phyloP scores from a whole-genome alignment of 768 basidiomycete species.

The Tulasnella calospora region DNA sequence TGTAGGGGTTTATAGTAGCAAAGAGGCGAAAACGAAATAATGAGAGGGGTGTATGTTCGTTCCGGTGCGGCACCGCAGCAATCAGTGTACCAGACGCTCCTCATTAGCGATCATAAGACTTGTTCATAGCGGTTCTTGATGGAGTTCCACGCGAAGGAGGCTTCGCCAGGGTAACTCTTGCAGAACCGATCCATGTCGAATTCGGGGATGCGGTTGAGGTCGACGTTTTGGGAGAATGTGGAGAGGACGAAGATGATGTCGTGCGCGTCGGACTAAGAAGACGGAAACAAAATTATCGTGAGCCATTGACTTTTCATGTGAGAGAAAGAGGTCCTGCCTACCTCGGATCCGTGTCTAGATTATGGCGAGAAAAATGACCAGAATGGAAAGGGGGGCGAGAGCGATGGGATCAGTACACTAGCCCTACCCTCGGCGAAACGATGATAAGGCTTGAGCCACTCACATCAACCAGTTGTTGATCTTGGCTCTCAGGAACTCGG shows the following conservation, averaged over 20 bases:
- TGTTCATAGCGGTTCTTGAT: conserved; percentile 42
- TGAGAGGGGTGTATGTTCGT: no score
- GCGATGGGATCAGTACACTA: conserved; percentile 30
- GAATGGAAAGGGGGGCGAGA: conserved; percentile 11
- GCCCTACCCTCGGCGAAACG: background rate
- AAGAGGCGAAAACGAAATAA: no score
- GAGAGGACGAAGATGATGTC: conserved; percentile 68
- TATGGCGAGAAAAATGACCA: conserved; percentile 30
- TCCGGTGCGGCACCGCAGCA: no score
- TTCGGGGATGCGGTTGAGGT: conserved; percentile 81
- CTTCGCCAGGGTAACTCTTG: conserved; percentile 47
- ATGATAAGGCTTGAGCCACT: conserved; percentile 27
- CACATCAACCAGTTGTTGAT: conserved; percentile 78
- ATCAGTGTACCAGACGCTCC: conserved; percentile 6
- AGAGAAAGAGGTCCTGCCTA: background rate
- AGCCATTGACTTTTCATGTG: background rate
- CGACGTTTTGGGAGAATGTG: conserved; percentile 75
- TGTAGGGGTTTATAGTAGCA: no score
- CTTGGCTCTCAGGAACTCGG: conserved; percentile 82
- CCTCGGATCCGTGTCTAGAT: conserved; percentile 21
- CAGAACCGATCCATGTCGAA: conserved; percentile 80
- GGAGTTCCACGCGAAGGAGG: conserved; percentile 66
- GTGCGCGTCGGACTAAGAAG: conserved; percentile 60
- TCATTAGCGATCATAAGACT: conserved; percentile 25
- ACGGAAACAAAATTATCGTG: background rate